Evolutionary conservation across 495 filamentous ascomycete genomes (phyloP), one percentile per base, ranked within the genome.

Genomic region (Hypomontagnella monticulosa): DNA sequence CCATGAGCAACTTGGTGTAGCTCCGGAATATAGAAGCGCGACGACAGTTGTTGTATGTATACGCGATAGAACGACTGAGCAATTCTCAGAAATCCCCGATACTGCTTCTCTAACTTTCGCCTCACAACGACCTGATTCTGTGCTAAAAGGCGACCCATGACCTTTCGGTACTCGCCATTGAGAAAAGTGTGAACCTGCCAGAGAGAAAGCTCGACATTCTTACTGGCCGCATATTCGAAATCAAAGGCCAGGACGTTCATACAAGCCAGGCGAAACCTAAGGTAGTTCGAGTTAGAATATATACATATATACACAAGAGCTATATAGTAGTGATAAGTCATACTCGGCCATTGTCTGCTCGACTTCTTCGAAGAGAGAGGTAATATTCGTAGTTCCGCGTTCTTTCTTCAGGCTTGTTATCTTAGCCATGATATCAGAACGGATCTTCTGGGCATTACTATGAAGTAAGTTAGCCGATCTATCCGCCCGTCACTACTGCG

Each of bases 41-140:
- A 88, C 46, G 89, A 88, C 34, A 97, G 75, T 49, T 88, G 84
- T 76, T 93, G 89, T 56, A 99, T 88, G 63, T 91, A 94, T 44
- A 87, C 87, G 50, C 88, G 84, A 78, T 98, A 99, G 75, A 96
- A 97, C 46, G 86, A 85, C 69, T 94, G 89, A 56, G 90, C 88
- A 3, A 86, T 88, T 76, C 93, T 97, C 68, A 98, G 87, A 72
- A 94, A 98, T 55, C 84, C 84, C 33, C 88, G 75, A 73, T 94
- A 99, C 58, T 86, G 83, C 76, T 89, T 92, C 69, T 90, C 87
- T 9, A 91, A 76, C 73, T 94, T 97, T 20, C 93, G 87, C 63
- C 83, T 82, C 70, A 93, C 88, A 3, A 96, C 92, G 20, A 87
- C 85, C 57, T 88, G 83, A 69, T 86, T 88, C 38, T 71, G 63